Base-by-base conservation (phyloP, 139 green algal species). In the Coelastrella sp. region DNA sequence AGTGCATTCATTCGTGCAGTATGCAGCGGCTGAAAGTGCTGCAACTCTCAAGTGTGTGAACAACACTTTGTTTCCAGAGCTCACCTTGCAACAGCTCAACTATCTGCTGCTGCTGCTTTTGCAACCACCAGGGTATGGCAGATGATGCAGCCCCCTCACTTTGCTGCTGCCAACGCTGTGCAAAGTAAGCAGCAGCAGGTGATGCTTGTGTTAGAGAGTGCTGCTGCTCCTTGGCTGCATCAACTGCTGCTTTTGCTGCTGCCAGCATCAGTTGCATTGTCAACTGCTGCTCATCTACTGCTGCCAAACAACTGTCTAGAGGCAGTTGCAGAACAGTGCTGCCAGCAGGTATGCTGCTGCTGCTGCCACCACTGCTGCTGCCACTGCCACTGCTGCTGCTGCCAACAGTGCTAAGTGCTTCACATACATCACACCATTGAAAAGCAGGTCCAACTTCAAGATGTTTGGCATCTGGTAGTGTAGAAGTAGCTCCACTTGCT, bases 241-340 rank as follows among this genome's bases (percentile, higher is more conserved):
- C 76, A 73, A 35, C 76, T 41, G 57, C 37, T 37, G 76, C 75
- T 53, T 19, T 37, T 71, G 75, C 75, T 82, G 75, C 37, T 60
- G n/a, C 37, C 11, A 38, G 34, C 76, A 74, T 69, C 15, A 82
- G 57, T 27, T 48, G 57, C 76, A 73, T 2, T 1, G 43, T 13
- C 5, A 83, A n/a, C 35, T 83, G 25, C 76, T 73, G 53, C 57
- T 73, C n/a, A 41, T 41, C 73, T 11, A 40, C 35, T 23, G 17
- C 76, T 21, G 19, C 21, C 43, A 73, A 40, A n/a, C 57, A 71
- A 9, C 4, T 17, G 4, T 57, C 9, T 5, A 71, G 8, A 21
- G 76, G 25, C 53, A 73, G 21, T 19, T 71, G 13, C 34, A 83
- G 1, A 13, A 83, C 2, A 27, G 48, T 21, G 17, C 60, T 60